Conservation (phyloP, 345 rosid species). For the Bretschneidera sinensis region DNA sequence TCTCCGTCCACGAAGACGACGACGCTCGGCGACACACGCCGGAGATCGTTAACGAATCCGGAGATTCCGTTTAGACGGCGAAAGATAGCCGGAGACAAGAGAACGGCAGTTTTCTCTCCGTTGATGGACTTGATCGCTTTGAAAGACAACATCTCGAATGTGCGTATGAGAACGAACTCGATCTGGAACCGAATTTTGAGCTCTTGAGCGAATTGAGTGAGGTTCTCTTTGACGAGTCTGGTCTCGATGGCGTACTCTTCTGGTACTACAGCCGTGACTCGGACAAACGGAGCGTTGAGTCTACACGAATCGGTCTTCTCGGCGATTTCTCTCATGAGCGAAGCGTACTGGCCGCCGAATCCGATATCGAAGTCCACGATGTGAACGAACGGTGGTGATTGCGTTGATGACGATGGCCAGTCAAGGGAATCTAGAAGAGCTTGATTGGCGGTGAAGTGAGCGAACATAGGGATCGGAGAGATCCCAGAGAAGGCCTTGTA, state of each 20-base stretch:
- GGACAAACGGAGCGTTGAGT: constrained; percentile 39
- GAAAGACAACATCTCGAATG: constrained; percentile 69
- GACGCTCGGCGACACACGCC: constrained; percentile 51
- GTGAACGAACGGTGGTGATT: constrained; percentile 51
- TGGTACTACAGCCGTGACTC: constrained; percentile 76
- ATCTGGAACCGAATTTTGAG: constrained; percentile 66
- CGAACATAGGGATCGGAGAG: constrained; percentile 89
- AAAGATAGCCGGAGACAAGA: constrained; percentile 59
- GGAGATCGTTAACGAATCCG: constrained; percentile 47
- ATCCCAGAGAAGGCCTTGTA: constrained; percentile 64
- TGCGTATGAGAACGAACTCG: constrained; percentile 60
- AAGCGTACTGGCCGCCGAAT: constrained; percentile 88
- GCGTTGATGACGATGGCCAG: constrained; percentile 35
- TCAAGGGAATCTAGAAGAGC: constrained; percentile 71
- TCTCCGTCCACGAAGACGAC: constrained; percentile 71
- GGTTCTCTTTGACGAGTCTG: constrained; percentile 63
- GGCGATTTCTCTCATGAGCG: constrained; percentile 71
- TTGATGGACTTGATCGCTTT: constrained; percentile 66
- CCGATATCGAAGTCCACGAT: constrained; percentile 92
- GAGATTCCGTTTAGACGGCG: constrained; percentile 43
- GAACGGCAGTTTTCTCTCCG: constrained; percentile 58
- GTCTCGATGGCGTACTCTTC: constrained; percentile 70
- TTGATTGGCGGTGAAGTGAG: constrained; percentile 83
- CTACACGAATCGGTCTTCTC: constrained; percentile 38
- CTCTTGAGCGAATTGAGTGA: constrained; percentile 76